phyloP scores from a whole-genome alignment of 2,329 filamentous ascomycete species.

The Helminthosporium solani region DNA sequence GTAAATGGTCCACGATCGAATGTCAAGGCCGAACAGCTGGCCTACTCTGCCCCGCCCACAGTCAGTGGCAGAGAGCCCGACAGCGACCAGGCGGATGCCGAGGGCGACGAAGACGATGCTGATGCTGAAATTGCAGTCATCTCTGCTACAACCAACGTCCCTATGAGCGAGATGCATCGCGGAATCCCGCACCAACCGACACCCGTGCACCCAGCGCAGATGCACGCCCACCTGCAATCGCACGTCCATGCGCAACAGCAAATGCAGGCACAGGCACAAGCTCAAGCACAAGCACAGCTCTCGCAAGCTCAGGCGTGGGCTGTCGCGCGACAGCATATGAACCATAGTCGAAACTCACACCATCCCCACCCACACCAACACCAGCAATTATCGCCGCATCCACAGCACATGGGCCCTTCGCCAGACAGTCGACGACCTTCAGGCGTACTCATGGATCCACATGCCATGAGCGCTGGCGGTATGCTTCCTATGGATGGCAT shows the following conservation, averaged over 20 bases:
- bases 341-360: slow-evolving; percentile 37
- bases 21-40: slow-evolving; percentile 18
- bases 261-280: slow-evolving; percentile 25
- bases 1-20: slow-evolving; percentile 20
- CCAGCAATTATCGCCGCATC: slow-evolving; percentile 21
- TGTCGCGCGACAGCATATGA: slow-evolving; percentile 40
- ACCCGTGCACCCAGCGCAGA: slow-evolving; percentile 30
- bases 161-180: slow-evolving; percentile 14
- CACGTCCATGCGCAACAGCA: slow-evolving; percentile 30
- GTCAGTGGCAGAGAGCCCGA: slow-evolving; percentile 23
- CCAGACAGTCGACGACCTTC: slow-evolving; percentile 33
- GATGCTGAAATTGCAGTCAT: slow-evolving; percentile 34
- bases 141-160: slow-evolving; percentile 24
- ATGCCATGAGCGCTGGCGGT: slow-evolving; percentile 21
- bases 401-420: slow-evolving; percentile 33
- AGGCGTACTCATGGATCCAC: slow-evolving; percentile 33
- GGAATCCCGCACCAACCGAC: slow-evolving; percentile 32
- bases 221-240: slow-evolving; percentile 22
- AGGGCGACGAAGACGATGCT: slow-evolving; percentile 40
- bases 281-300: slow-evolving; percentile 26
- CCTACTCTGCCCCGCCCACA: slow-evolving; percentile 36
- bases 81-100: slow-evolving; percentile 37
- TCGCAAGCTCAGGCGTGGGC: slow-evolving; percentile 30
- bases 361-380: slow-evolving; percentile 33
- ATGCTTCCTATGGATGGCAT: slow-evolving; percentile 37